Evolutionary conservation across 306 rosid species (phyloP), one percentile per base, ranked within the genome.

Genomic region (Dalbergia cultrata): DNA sequence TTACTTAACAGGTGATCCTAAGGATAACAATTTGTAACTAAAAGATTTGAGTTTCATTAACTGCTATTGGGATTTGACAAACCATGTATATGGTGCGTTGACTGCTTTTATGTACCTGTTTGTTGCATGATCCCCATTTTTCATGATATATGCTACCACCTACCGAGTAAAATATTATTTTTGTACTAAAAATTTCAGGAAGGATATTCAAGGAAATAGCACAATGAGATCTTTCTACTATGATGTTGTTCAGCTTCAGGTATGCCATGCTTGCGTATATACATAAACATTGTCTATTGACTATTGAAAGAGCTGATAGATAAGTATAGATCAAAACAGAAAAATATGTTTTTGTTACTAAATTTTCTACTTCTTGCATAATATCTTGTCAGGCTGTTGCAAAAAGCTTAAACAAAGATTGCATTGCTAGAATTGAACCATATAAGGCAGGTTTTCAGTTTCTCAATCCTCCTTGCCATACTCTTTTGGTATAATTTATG

Each of bases 241-340:
- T 49, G 97, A 90, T 63, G 97, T 93, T 74, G 83, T 85, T 82
- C 72, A 86, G 80, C 97, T 96, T 76, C 99, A 93, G 97, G 98
- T 96, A 84, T 84, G 58, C 57, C 75, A 80, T 85, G 82, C 31
- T 35, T 65, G n/a, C 75, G 54, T 68, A 81, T 44, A 39, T 67
- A 18, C 61, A 18, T 73, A 68, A 6, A 21, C 41, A 47, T 41
- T 39, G 21, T 75, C 73, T 58, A 14, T 19, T 13, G 57, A 50
- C 14, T 50, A 50, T 50, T 34, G 49, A n/a, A 41, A 61, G 33
- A 19, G 33, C 12, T 41, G n/a, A 16, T 77, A 64, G 63, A 43
- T 61, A 35, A 56, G 37, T 59, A 41, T 72, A 66, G 72, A 70
- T 64, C 47, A 45, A 34, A 52, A 19, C 19, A 45, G 26, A 34